Base-by-base conservation (phyloP, 129 eudicot species). In the Silybum marianum region DNA sequence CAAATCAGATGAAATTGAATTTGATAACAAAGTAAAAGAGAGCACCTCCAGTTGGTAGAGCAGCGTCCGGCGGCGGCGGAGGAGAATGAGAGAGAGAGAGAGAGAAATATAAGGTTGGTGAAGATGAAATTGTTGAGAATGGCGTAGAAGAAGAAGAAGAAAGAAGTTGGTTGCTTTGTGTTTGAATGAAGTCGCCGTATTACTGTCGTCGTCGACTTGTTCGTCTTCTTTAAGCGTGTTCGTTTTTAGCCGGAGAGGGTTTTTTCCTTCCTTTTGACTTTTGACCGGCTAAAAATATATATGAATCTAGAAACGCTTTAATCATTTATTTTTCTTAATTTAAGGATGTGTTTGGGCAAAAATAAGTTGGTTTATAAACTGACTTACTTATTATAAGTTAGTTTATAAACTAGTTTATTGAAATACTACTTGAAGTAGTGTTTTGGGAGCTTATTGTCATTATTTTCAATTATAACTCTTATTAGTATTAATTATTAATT, bases 111-210 rank as follows among this genome's bases (percentile, higher is more conserved):
- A 25, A 6, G 30, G 76, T 51, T 68, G 82, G 72, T 62, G 28
- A 48, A 60, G 51, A 22, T 22, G 72, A 51, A 71, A 48, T 70
- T 38, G 81, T 71, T 76, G 80, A 71, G 28, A 80, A 80, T 71
- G 77, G 71, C 62, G 78, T 28, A 79, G 83, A 79, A 30, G 34
- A 30, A 30, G 34, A 46, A 40, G 36, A 19, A 46, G 24, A 75
- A 79, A 7, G 32, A 58, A 80, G 72, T 48, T 79, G 1, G 81
- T 78, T 78, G 67, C 26, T 19, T 19, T 69, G 75, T 42, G 69
- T 78, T 69, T 79, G 82, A 44, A 79, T 79, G 82, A 79, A 79
- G 82, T 69, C 69, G 76, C 30, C 44, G 75, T 42, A 26, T 48
- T 22, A 69, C 54, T 79, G 76, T 46, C n/a, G 82, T 44, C 22